Evolutionary conservation across 352 stramenopile genomes (phyloP), one percentile per base, ranked within the genome.

Genomic region (Blastocystis sp.): DNA sequence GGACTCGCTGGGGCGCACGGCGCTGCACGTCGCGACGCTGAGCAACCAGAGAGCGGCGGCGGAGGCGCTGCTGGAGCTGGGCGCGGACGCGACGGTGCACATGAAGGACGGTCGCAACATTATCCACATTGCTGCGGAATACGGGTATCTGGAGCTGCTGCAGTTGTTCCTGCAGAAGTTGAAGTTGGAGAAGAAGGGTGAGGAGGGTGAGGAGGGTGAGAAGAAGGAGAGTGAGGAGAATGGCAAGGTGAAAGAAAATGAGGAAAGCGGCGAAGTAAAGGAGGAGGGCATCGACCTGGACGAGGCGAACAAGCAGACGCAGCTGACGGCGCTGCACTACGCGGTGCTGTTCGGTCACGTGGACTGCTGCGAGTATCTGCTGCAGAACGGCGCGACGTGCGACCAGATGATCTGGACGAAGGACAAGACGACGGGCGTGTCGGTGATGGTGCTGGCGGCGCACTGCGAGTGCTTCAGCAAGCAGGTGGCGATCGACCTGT

Each of bases 71-170:
- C 37, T 91, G 21, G 90, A 91, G 9, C 3, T 51, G 63, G 80
- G 74, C n/a, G 90, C 89, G 13, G 70, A 91, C 51, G 51, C 82
- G 1, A 77, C 71, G 24, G 29, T 91, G 0, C 80, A 80, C 39
- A 37, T 91, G 62, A 81, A 82, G 33, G 82, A 91, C 71, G 90
- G 90, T 33, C 69, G 90, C n/a, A 88, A 60, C 37, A 41, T 89
- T 3, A 19, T 91, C 26, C 90, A 91, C 55, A 80, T 91, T 31
- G 81, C 70, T n/a, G 65, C 60, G 35, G 80, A 91, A 41, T 91
- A 91, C 55, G 74, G 88, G 16, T 85, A 91, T 41, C 9, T 88
- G 26, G 62, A 82, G 9, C 9, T 80, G 61, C 35, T 79, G 19
- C 24, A n/a, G 1, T 6, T 79, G 37, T 39, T 81, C 10, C 33